Conservation (phyloP, 495 filamentous ascomycete species). For the Aspergillus panamensis region DNA sequence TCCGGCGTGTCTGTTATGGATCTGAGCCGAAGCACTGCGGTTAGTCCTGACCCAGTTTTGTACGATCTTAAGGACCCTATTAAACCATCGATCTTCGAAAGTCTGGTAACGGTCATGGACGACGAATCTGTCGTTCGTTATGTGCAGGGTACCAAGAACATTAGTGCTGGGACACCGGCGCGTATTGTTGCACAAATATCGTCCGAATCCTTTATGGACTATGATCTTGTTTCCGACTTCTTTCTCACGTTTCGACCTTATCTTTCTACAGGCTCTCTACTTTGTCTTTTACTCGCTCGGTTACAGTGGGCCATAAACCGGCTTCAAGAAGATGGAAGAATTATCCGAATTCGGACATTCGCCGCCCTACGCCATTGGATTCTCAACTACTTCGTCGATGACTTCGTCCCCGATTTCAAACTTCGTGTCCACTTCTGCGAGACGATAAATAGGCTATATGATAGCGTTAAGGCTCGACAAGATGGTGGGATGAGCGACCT, state of each 20-base stretch:
- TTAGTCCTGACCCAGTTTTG: conserved; percentile 37
- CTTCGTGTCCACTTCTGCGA: conserved; percentile 78
- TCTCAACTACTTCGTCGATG: conserved; percentile 94
- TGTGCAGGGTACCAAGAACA: conserved; percentile 63
- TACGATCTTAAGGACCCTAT: conserved; percentile 48
- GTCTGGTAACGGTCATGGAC: conserved; percentile 67
- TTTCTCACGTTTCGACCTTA: conserved; percentile 94
- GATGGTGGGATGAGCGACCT: conserved; percentile 66
- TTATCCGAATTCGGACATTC: conserved; percentile 93
- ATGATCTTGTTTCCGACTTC: conserved; percentile 96
- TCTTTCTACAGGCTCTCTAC: conserved; percentile 67
- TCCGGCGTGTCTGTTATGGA: conserved; percentile 47
- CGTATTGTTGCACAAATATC: conserved; percentile 97
- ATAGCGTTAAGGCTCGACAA: conserved; percentile 53
- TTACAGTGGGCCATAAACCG: conserved; percentile 83
- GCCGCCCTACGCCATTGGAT: conserved; percentile 98
- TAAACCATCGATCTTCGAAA: conserved; percentile 68
- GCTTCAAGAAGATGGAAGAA: conserved; percentile 77
- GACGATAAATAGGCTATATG: conserved; percentile 72
- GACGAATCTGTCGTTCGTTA: conserved; percentile 83
- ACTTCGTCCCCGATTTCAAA: conserved; percentile 81
- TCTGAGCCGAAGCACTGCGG: conserved; percentile 29
- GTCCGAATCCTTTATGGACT: conserved; percentile 92
- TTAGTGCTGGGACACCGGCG: conserved; percentile 85
- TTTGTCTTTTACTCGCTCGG: conserved; percentile 78